These are phyloP conservation scores for Clarireedia sp. DNA, from an alignment of 2,329 filamentous ascomycete species.

Conservation along the genomic window DNA sequence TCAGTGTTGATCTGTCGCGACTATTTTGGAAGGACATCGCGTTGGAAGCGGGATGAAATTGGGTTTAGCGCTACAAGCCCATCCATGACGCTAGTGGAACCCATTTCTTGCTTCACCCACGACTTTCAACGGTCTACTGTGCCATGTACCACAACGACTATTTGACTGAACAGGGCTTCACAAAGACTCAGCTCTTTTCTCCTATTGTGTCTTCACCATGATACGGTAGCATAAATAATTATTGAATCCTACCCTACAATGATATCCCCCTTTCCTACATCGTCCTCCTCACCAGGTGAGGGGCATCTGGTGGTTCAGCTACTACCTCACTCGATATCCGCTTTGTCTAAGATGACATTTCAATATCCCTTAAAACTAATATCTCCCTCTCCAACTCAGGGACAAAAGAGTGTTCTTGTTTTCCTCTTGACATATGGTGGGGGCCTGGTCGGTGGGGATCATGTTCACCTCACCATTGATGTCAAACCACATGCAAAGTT, in stretches of 20 bases:
- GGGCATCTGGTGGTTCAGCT: slow-evolving; percentile 68
- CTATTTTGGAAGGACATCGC: slow-evolving; percentile 1
- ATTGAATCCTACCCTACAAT: slow-evolving; percentile 10
- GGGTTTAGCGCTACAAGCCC: slow-evolving; percentile 6
- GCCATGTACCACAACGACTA: neutral
- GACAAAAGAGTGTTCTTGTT: slow-evolving; percentile 63
- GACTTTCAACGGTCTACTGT: neutral
- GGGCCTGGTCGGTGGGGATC: slow-evolving; percentile 81
- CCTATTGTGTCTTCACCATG: neutral
- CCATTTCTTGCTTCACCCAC: neutral
- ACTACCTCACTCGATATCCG: slow-evolving; percentile 63
- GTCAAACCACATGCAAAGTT: slow-evolving; percentile 60
- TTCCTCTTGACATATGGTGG: slow-evolving; percentile 94
- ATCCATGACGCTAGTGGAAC: neutral
- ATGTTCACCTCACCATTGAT: slow-evolving; percentile 62
- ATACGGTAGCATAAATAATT: neutral
- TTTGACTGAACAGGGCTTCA: no score
- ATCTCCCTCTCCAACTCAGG: slow-evolving; percentile 60
- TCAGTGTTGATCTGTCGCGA: slow-evolving; percentile 1
- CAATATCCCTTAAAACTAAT: slow-evolving; percentile 95
- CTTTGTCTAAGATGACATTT: slow-evolving; percentile 69
- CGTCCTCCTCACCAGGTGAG: slow-evolving; percentile 66
- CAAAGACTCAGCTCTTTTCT: neutral
- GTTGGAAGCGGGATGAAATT: slow-evolving; percentile 6
- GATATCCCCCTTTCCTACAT: slow-evolving; percentile 43